phyloP scores from a whole-genome alignment of 1,284 basidiomycete genomes.

The Bjerkandera adusta region DNA sequence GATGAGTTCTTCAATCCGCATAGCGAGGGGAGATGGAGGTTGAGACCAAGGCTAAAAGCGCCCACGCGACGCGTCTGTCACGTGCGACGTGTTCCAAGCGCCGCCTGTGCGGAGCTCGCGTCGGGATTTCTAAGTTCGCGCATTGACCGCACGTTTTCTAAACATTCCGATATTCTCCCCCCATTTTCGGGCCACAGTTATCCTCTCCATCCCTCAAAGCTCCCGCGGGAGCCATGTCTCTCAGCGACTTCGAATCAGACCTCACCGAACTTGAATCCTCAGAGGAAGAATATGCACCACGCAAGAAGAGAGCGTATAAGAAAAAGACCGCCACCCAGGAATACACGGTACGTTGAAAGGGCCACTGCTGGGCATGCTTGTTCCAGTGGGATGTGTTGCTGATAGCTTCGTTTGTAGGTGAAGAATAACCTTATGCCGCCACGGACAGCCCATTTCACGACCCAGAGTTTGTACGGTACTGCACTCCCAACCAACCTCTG shows the following conservation, averaged over 20 bases:
- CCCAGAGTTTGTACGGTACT: slow-evolving; percentile 44
- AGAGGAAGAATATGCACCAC: slow-evolving; percentile 35
- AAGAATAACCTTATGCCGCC: slow-evolving; percentile 37
- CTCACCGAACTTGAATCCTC: slow-evolving; percentile 39
- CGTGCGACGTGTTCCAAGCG: too few relatives aligned
- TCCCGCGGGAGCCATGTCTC: slow-evolving; percentile 16
- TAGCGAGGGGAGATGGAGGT: slow-evolving; percentile 27
- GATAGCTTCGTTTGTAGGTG: slow-evolving; percentile 10
- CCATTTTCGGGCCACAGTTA: not conserved
- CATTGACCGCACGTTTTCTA: not conserved
- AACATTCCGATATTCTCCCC: not conserved
- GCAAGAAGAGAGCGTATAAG: slow-evolving; percentile 17
- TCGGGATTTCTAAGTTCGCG: not conserved
- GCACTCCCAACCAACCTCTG: slow-evolving; percentile 1
- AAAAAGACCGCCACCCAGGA: slow-evolving; percentile 27
- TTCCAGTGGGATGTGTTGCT: too few relatives aligned
- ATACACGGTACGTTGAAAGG: slow-evolving; percentile 29
- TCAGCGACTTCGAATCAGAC: slow-evolving; percentile 38
- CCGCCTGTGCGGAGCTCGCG: too few relatives aligned
- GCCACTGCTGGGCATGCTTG: not conserved
- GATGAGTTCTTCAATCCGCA: slow-evolving; percentile 83
- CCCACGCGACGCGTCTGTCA: too few relatives aligned
- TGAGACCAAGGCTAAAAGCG: slow-evolving; percentile 19
- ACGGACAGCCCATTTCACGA: slow-evolving; percentile 42
- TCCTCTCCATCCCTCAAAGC: not conserved